Evolutionary conservation across 2,329 filamentous ascomycete species (phyloP).

Genomic region (Mollisia scopiformis): DNA sequence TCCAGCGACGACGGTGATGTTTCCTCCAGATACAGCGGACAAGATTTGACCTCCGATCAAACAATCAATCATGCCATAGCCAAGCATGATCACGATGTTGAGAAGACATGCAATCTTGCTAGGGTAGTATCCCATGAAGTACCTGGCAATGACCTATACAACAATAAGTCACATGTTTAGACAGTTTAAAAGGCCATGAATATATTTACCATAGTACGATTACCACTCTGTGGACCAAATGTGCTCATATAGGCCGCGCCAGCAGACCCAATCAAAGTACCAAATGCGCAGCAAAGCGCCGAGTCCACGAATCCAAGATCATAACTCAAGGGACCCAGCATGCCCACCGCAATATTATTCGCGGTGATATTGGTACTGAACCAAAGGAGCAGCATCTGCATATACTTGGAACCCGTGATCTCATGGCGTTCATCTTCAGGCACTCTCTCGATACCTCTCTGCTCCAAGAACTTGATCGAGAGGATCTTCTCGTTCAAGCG

Average conservation of each 20-base stretch:
- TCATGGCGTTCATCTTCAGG: background rate
- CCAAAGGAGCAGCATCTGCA: conserved; percentile 41
- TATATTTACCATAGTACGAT: conserved; percentile 56
- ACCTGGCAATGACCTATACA: conserved; percentile 55
- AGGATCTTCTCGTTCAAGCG: too few species aligned
- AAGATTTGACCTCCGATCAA: conserved; percentile 70
- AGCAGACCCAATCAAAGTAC: conserved; percentile 53
- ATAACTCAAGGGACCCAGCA: conserved; percentile 61
- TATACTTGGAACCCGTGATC: background rate
- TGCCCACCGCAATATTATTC: conserved; percentile 63
- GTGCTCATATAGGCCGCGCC: conserved; percentile 62
- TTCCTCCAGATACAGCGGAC: conserved; percentile 60
- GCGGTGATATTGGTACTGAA: conserved; percentile 62
- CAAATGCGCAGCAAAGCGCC: conserved; percentile 57
- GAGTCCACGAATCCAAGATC: conserved; percentile 58
- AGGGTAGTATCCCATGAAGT: conserved; percentile 66
- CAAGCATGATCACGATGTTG: conserved; percentile 63
- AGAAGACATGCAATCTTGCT: conserved; percentile 64
- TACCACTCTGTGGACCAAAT: conserved; percentile 61
- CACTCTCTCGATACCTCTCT: conserved; percentile 48
- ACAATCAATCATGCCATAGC: conserved; percentile 64
- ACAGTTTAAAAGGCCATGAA: background rate
- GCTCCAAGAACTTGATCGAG: background rate
- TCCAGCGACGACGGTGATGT: conserved; percentile 64
- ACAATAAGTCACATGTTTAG: background rate